A percentile compares a stretch with the other conserved stretches of the same genome.
Conservation (phyloP, 148 eudicot species). For the Spergularia marina region DNA sequence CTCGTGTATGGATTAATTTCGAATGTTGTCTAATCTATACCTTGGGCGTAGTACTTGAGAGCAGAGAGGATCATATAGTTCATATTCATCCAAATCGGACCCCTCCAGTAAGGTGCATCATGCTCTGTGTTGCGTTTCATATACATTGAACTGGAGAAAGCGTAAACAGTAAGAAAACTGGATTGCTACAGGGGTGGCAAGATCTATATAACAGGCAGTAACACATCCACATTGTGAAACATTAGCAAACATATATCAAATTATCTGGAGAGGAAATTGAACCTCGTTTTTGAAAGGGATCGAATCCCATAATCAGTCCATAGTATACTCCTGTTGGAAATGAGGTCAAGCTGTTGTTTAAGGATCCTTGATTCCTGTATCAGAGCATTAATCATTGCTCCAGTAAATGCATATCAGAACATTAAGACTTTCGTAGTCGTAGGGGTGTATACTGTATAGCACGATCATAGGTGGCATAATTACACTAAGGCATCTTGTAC, state of each 20-base stretch:
- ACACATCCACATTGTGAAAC: background rate
- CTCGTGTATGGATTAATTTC: background rate
- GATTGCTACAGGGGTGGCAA: background rate
- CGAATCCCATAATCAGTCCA: conserved; percentile 87
- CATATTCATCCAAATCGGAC: conserved; percentile 94
- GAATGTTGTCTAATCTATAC: conserved; percentile 27
- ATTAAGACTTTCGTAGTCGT: no score
- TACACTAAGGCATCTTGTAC: background rate
- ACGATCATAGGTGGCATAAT: background rate
- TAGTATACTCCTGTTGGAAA: conserved; percentile 69
- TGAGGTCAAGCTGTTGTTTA: conserved; percentile 84
- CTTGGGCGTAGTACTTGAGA: conserved; percentile 82
- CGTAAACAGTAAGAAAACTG: background rate
- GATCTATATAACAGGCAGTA: background rate
- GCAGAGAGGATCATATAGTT: conserved; percentile 92
- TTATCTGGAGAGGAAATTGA: conserved; percentile 5
- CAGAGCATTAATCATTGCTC: conserved; percentile 6
- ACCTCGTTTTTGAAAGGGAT: conserved; percentile 90
- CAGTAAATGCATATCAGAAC: background rate
- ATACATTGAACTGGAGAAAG: conserved; percentile 68
- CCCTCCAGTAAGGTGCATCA: conserved; percentile 99
- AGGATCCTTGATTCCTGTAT: conserved; percentile 70
- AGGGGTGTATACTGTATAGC: background rate
- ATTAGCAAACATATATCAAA: background rate
- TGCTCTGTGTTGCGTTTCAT: conserved; percentile 95